A percentile compares a stretch with the other conserved stretches of the same genome.
Conservation (phyloP, 2,329 filamentous ascomycete genomes). For the Verticillium longisporum region DNA sequence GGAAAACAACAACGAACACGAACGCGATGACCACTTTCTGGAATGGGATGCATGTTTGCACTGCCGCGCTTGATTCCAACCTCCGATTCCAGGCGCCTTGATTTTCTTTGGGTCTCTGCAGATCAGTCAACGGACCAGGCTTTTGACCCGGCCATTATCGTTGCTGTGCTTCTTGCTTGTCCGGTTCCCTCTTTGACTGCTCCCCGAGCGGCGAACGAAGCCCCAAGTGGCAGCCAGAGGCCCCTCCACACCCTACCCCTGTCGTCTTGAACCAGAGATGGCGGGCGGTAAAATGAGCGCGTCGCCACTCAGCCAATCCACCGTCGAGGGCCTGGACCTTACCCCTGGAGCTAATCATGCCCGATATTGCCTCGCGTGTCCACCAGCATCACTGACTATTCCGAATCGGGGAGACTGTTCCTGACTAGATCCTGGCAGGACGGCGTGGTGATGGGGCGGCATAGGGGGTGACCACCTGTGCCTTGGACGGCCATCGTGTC, state of each 20-base stretch:
- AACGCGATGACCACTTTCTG: background rate
- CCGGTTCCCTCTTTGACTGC: background rate
- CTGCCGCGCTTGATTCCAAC: background rate
- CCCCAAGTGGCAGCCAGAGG: background rate
- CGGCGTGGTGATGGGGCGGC: background rate
- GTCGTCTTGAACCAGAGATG: background rate
- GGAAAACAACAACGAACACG: background rate
- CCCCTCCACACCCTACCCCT: background rate
- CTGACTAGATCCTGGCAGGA: conserved; percentile 1
- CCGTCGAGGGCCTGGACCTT: conserved; percentile 1
- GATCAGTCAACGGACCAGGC: background rate
- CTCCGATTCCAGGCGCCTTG: background rate
- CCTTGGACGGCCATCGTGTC: background rate
- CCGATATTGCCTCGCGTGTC: conserved; percentile 1
- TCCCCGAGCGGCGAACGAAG: background rate
- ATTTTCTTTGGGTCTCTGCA: background rate
- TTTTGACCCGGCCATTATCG: background rate
- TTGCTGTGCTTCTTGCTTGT: background rate
- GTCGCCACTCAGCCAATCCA: conserved; percentile 1
- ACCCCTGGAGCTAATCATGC: conserved; percentile 1
- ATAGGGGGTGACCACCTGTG: background rate
- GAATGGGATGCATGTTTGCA: background rate
- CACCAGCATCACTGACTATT: background rate
- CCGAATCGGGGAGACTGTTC: conserved; percentile 1
- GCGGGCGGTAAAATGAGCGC: conserved; percentile 1